Evolutionary conservation across 768 basidiomycete genomes (phyloP).

Genomic region (Russula abietina): DNA sequence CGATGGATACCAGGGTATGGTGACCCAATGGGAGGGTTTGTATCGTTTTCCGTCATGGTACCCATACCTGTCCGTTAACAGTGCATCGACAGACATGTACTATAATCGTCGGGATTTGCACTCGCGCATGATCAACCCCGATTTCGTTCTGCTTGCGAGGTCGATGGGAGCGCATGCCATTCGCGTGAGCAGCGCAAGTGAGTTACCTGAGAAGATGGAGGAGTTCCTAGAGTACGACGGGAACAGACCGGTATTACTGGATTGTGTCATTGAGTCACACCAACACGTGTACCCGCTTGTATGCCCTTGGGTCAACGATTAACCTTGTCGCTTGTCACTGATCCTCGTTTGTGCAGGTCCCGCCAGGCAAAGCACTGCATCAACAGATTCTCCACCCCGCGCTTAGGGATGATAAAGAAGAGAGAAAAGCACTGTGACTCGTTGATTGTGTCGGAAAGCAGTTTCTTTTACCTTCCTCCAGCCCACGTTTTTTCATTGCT

Average conservation of each 20-base stretch:
- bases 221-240: conserved; percentile 96
- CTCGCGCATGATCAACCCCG: conserved; percentile 91
- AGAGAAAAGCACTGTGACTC: not conserved
- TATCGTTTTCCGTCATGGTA: not conserved
- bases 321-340: conserved; percentile 22
- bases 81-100: conserved; percentile 65
- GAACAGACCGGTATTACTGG: conserved; percentile 80
- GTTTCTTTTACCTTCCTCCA: not conserved
- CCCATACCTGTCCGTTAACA: not conserved
- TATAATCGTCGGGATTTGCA: conserved; percentile 96
- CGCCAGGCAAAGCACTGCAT: conserved; percentile 91
- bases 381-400: conserved; percentile 77
- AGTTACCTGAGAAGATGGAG: conserved; percentile 94
- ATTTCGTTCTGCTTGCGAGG: conserved; percentile 87
- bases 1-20: conserved; percentile 99
- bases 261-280: conserved; percentile 76
- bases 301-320: conserved; percentile 22
- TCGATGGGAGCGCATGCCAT: conserved; percentile 93
- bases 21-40: conserved; percentile 95
- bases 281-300: conserved; percentile 94
- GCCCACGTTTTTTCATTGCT: too few relatives aligned
- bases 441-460: not conserved
- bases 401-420: conserved; percentile 13
- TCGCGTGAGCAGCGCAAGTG: conserved; percentile 58
- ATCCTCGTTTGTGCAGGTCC: conserved; percentile 44